Evolutionary conservation across 352 stramenopile species (phyloP), one percentile per base, ranked within the genome.

Genomic region (Aphanomyces astaci): DNA sequence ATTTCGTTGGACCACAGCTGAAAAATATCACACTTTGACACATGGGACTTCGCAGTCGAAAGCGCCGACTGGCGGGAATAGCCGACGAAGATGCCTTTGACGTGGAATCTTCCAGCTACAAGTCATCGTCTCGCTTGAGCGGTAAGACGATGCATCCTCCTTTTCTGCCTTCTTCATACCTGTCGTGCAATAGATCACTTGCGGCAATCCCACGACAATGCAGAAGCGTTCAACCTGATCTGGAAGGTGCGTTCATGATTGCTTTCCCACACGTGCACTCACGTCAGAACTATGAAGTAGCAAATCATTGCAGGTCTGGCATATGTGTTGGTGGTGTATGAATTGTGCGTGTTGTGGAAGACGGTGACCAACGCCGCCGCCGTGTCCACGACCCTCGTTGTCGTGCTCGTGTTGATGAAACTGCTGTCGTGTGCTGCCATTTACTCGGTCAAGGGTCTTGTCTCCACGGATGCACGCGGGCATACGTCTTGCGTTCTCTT

Each of bases 31-130:
- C 7, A 27, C 9, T 27, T n/a, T 27, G 7, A 19, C 45, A n/a
- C 63, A 86, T 87, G 79, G 77, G 77, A 7, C 73, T 87, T 1
- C 76, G 79, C 1, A 85, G 77, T 52, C 72, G 79, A 31, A 75
- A 84, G 57, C 77, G 79, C 43, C 77, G 76, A 31, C 67, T 77
- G 24, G 72, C 71, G 13, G 74, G 79, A 69, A 70, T 82, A 27
- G 62, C 72, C 0, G 52, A 69, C 31, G 73, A 78, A 31, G 73
- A 75, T 4, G 71, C 72, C 24, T 84, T 79, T 64, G 77, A 84
- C 60, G 53, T 74, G 25, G 76, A 87, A 66, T 72, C 75, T 15
- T 57, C 24, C 49, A 22, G 24, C 51, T 59, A n/a, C 51, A 32
- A 22, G 4, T 17, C 24, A 15, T 4, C 3, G 31, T 30, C 51